Evolutionary conservation across 2,329 filamentous ascomycete species (phyloP).

Genomic region (Aureobasidium lini): DNA sequence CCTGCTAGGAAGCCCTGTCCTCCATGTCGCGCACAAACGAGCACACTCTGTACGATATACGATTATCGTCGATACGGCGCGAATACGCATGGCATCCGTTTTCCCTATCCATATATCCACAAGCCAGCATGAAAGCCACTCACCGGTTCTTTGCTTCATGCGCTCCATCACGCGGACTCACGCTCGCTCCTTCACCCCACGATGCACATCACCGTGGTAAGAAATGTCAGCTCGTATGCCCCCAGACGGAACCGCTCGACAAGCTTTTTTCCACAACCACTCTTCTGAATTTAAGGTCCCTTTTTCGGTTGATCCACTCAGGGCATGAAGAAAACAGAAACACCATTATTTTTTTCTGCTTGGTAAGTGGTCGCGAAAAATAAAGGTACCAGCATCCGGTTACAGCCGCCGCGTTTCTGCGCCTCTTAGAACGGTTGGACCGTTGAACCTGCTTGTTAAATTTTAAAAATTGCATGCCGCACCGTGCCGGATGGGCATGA

Average conservation of each 20-base stretch:
- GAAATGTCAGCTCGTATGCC: neutral
- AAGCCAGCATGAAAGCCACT: neutral
- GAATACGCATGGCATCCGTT: neutral
- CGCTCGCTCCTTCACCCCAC: neutral
- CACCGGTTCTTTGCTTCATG: neutral
- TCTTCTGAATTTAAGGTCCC: neutral
- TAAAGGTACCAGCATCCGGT: neutral
- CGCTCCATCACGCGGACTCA: neutral
- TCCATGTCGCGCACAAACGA: neutral
- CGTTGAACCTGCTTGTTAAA: neutral
- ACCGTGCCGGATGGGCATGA: neutral
- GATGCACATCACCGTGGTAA: neutral
- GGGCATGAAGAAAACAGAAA: neutral
- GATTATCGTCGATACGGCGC: slow-evolving; percentile 2
- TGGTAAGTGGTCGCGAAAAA: neutral
- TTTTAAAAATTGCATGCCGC: neutral
- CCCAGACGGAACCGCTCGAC: neutral
- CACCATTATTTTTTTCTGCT: neutral
- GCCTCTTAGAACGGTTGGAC: neutral
- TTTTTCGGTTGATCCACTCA: neutral
- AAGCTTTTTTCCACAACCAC: neutral
- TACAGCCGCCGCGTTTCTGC: neutral
- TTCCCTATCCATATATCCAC: neutral
- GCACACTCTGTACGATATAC: neutral
- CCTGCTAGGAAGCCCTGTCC: no score